Conservation (phyloP, 495 filamentous ascomycete species). For the Penicillium desertorum region DNA sequence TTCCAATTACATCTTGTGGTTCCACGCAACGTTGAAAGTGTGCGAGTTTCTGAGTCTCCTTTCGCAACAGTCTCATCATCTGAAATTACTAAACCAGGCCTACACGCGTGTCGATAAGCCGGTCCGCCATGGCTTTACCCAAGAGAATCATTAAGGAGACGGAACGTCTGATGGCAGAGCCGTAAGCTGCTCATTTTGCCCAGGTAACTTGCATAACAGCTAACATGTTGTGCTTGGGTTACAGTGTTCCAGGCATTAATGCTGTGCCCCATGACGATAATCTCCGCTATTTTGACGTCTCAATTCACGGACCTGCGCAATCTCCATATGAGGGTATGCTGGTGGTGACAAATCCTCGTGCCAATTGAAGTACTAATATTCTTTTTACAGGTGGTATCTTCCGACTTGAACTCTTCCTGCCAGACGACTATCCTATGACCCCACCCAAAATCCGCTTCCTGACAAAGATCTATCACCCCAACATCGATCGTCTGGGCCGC, state of each 20-base stretch:
- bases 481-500: constrained; percentile 94
- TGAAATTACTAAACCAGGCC: constrained; percentile 1
- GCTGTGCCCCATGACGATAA: constrained; percentile 99
- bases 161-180: constrained; percentile 92
- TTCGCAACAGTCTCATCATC: neutral
- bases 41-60: neutral
- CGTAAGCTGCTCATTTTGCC: constrained; percentile 57
- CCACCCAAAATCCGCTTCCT: constrained; percentile 97
- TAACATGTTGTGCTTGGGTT: constrained; percentile 9
- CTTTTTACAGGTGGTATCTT: constrained; percentile 75
- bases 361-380: constrained; percentile 21
- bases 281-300: constrained; percentile 95
- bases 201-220: neutral
- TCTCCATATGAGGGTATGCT: constrained; percentile 85
- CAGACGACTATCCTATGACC: constrained; percentile 99
- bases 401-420: constrained; percentile 97
- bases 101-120: constrained; percentile 16
- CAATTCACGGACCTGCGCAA: constrained; percentile 88
- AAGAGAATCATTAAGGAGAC: constrained; percentile 99
- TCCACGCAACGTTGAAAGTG: neutral
- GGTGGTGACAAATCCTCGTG: too few species aligned
- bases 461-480: constrained; percentile 98
- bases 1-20: neutral
- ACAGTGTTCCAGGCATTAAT: constrained; percentile 91
- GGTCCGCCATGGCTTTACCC: constrained; percentile 66